phyloP scores from a whole-genome alignment of 2,329 filamentous ascomycete species.

The Alternaria conjuncta region DNA sequence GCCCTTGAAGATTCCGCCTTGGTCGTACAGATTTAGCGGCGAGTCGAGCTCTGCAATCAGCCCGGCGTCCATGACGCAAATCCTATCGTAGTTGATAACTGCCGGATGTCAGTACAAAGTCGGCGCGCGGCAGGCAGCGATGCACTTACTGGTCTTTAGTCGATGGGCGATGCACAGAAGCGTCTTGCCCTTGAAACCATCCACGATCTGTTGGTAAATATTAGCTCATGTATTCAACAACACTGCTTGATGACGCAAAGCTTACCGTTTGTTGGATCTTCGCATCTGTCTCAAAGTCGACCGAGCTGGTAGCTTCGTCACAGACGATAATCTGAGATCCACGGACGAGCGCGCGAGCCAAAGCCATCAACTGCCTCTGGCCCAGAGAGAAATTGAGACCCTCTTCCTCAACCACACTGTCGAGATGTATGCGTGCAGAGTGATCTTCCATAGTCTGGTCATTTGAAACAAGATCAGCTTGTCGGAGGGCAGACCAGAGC shows the following conservation, averaged over 20 bases:
- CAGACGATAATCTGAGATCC: conserved; percentile 92
- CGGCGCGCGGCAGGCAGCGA: neutral
- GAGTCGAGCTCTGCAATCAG: conserved; percentile 84
- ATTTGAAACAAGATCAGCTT: conserved; percentile 71
- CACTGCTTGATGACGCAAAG: conserved; percentile 44
- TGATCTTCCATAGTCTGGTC: conserved; percentile 56
- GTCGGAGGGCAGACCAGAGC: conserved; percentile 78
- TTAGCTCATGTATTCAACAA: conserved; percentile 46
- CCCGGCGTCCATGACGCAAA: conserved; percentile 95
- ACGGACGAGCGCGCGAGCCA: conserved; percentile 88
- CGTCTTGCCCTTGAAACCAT: conserved; percentile 84
- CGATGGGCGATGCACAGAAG: conserved; percentile 92
- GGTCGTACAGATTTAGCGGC: conserved; percentile 75
- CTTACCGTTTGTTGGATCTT: conserved; percentile 91
- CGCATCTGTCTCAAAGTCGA: conserved; percentile 84
- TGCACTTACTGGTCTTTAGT: conserved; percentile 67
- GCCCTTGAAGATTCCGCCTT: conserved; percentile 78
- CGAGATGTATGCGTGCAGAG: conserved; percentile 75
- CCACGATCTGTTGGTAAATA: conserved; percentile 78
- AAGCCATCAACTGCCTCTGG: conserved; percentile 79
- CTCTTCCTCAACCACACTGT: conserved; percentile 87
- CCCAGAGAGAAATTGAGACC: conserved; percentile 92
- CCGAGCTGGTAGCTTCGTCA: conserved; percentile 79
- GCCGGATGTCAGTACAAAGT: neutral
- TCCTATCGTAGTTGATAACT: conserved; percentile 92